Base-by-base conservation (phyloP, 768 basidiomycete genomes). In the Phylloporus arenicola region DNA sequence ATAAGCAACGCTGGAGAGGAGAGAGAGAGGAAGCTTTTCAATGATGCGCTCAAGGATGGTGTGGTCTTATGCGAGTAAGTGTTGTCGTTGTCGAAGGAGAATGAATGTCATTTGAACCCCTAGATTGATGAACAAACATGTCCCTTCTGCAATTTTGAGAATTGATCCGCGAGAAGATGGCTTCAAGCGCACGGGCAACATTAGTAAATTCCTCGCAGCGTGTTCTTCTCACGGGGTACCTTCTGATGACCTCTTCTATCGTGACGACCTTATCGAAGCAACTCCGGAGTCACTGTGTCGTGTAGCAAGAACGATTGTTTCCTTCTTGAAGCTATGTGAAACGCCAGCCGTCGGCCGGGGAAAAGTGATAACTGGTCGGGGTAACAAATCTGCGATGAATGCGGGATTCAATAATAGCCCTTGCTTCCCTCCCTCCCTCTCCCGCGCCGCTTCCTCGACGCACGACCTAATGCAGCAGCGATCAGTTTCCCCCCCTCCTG, bases 21-120 rank as follows among this genome's bases (percentile, higher is more conserved):
- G 56, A 75, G 83, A 60, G 88, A 93, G 68, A 72, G 85, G 55
- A 76, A 74, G 47, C 65, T 80, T 29, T 95, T 93, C 60, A 73
- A 75, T 30, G 88, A 92, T 47, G 82, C 87, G 0, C 64, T 94
- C 48, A 71, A 82, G 58, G 92, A 95, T 70, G 92, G 92, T 1
- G 86, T 83, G 65, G 79, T 94, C 19, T 76, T 95, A 20, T 93
- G 92, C 82, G 84, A 89, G 92, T 94, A 62, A 72, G 92, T 83
- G 31, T 55, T 45, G 35, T 38, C 51, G 24, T 56, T 49, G 41
- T 45, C 35, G 50, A 40, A 27, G 55, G 46, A 45, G 39, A 41
- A 29, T 17, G 43, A 20, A 33, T 47, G 57, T 46, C 24, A 34
- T 45, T 25, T 43, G 45, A 39, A 29, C 22, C 35, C 53, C 34